Percentiles rank a stretch among this genome's conserved stretches.
phyloP scores from a whole-genome alignment of 495 filamentous ascomycete genomes.

The Annulohypoxylon maeteangense region DNA sequence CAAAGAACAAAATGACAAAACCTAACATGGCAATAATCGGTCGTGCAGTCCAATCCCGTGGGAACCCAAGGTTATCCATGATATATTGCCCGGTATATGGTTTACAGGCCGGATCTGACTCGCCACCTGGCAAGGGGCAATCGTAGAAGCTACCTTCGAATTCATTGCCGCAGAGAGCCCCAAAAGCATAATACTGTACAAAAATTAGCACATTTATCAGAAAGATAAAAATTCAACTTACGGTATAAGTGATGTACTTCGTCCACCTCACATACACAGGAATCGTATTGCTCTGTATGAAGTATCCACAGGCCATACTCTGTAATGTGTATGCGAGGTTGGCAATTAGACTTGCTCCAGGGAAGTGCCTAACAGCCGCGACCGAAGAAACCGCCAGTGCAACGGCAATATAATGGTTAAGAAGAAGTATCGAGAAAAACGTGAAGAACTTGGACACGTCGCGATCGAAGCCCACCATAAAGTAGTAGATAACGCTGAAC shows the following conservation, averaged over 20 bases:
- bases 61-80: conserved; percentile 71
- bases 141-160: conserved; percentile 74
- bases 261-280: conserved; percentile 79
- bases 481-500: conserved; percentile 75
- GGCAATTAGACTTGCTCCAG: conserved; percentile 65
- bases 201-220: conserved; percentile 5
- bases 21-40: conserved; percentile 70
- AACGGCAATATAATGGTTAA: conserved; percentile 75
- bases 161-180: conserved; percentile 73
- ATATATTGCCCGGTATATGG: conserved; percentile 75
- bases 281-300: conserved; percentile 75
- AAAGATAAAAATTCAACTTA: conserved; percentile 39
- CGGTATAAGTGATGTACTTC: conserved; percentile 67
- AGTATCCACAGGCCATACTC: conserved; percentile 76
- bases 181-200: conserved; percentile 71
- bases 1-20: conserved; percentile 67
- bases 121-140: conserved; percentile 67
- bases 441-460: conserved; percentile 71
- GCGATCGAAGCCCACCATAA: conserved; percentile 76
- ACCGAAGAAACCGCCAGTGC: conserved; percentile 69
- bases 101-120: conserved; percentile 69
- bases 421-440: conserved; percentile 70
- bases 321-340: conserved; percentile 78
- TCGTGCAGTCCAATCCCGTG: conserved; percentile 67
- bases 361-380: conserved; percentile 68